Conservation (phyloP, 148 eudicot genomes). For the Persicaria tinctoria region DNA sequence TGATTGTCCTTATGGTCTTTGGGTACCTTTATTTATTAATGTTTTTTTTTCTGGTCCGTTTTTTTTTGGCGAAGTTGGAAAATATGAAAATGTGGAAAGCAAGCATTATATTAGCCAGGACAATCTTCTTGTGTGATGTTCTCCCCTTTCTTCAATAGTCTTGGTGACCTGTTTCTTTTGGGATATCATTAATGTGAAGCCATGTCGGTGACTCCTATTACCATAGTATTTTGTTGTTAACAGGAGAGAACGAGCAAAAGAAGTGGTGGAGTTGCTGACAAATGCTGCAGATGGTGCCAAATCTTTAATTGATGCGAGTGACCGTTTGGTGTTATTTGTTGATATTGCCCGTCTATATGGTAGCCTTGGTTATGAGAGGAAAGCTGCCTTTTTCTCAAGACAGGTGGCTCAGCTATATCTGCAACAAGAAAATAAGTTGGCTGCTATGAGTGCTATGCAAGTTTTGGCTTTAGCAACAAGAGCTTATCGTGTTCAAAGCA, state of each 20-base stretch:
- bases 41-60: too few species aligned
- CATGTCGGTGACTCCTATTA: not conserved
- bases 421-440: slow-evolving; percentile 80
- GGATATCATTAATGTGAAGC: not conserved
- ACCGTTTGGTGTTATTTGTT: slow-evolving; percentile 68
- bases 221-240: not conserved
- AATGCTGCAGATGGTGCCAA: slow-evolving; percentile 96
- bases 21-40: too few species aligned
- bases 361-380: slow-evolving; percentile 79
- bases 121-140: too few species aligned
- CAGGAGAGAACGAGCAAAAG: slow-evolving; percentile 86
- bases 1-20: too few species aligned
- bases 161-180: not conserved
- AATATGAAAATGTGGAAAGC: too few species aligned
- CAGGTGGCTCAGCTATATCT: slow-evolving; percentile 91
- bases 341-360: slow-evolving; percentile 92
- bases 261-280: slow-evolving; percentile 89
- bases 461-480: slow-evolving; percentile 90
- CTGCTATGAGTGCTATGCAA: slow-evolving; percentile 95
- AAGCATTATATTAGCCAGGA: too few species aligned
- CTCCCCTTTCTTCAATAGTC: not conserved
- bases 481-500: slow-evolving; percentile 95
- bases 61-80: too few species aligned
- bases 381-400: slow-evolving; percentile 96
- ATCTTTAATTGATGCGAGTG: slow-evolving; percentile 95